phyloP scores from a whole-genome alignment of 305 asterid genomes.

The Fraxinus baroniana region DNA sequence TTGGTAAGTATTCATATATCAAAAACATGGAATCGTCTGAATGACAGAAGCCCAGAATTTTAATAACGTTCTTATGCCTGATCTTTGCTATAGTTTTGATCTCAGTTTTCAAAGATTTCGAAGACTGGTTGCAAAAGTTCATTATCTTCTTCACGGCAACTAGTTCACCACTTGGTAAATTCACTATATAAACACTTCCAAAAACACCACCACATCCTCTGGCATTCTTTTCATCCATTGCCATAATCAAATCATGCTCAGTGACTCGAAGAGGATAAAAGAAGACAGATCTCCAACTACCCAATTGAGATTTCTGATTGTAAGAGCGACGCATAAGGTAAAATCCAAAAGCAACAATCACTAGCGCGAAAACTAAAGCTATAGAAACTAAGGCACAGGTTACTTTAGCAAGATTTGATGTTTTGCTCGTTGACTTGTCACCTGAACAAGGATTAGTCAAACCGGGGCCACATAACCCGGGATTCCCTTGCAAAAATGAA shows the following conservation, averaged over 20 bases:
- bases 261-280: slow-evolving; percentile 79
- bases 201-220: slow-evolving; percentile 49
- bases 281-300: slow-evolving; percentile 63
- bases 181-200: slow-evolving; percentile 64
- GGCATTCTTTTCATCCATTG: slow-evolving; percentile 68
- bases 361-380: slow-evolving; percentile 42
- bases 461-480: slow-evolving; percentile 76
- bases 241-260: slow-evolving; percentile 57
- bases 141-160: slow-evolving; percentile 64
- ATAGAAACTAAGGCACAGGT: slow-evolving; percentile 44
- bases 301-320: slow-evolving; percentile 32
- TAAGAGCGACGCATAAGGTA: slow-evolving; percentile 34
- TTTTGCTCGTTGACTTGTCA: slow-evolving; percentile 27
- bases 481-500: slow-evolving; percentile 76
- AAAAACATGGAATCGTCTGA: slow-evolving; percentile 57
- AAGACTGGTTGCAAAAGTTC: slow-evolving; percentile 44
- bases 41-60: slow-evolving; percentile 73
- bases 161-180: slow-evolving; percentile 69
- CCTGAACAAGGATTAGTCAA: slow-evolving; percentile 50
- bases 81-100: slow-evolving; percentile 75
- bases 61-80: slow-evolving; percentile 65
- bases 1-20: slow-evolving; percentile 65
- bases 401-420: slow-evolving; percentile 41
- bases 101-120: slow-evolving; percentile 59
- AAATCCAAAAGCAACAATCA: slow-evolving; percentile 45